These are phyloP conservation scores for Trichosanthes truncata DNA, from an alignment of 306 rosid genomes.

Conservation along the genomic window DNA sequence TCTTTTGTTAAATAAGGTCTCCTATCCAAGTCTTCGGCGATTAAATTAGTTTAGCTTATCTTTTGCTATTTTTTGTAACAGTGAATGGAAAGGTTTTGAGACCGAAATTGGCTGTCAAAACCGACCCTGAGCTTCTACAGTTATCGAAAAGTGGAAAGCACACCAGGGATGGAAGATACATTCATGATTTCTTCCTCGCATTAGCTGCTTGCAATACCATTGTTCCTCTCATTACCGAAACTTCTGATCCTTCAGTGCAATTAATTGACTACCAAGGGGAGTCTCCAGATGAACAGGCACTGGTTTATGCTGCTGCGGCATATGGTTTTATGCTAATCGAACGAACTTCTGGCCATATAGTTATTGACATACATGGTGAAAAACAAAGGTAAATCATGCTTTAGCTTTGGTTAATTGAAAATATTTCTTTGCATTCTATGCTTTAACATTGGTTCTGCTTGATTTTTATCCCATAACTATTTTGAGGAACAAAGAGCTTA, in stretches of 20 bases:
- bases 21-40: background rate
- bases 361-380: conserved; percentile 68
- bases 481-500: background rate
- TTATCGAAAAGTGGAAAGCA: conserved; percentile 34
- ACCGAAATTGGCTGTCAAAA: conserved; percentile 78
- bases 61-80: conserved; percentile 15
- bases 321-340: conserved; percentile 87
- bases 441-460: background rate
- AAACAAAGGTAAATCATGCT: conserved; percentile 42
- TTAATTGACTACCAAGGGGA: conserved; percentile 95
- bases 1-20: background rate
- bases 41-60: background rate
- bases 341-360: conserved; percentile 88
- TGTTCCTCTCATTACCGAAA: conserved; percentile 67
- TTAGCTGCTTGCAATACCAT: conserved; percentile 95
- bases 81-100: conserved; percentile 54
- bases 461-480: background rate
- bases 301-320: conserved; percentile 85
- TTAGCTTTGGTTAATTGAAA: background rate
- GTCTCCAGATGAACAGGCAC: conserved; percentile 96
- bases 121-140: conserved; percentile 47
- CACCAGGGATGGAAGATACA: conserved; percentile 31
- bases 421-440: background rate
- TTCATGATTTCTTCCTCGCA: conserved; percentile 80
- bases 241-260: conserved; percentile 56